Conservation (phyloP, 495 filamentous ascomycete species). For the Haplographium delicatum region DNA sequence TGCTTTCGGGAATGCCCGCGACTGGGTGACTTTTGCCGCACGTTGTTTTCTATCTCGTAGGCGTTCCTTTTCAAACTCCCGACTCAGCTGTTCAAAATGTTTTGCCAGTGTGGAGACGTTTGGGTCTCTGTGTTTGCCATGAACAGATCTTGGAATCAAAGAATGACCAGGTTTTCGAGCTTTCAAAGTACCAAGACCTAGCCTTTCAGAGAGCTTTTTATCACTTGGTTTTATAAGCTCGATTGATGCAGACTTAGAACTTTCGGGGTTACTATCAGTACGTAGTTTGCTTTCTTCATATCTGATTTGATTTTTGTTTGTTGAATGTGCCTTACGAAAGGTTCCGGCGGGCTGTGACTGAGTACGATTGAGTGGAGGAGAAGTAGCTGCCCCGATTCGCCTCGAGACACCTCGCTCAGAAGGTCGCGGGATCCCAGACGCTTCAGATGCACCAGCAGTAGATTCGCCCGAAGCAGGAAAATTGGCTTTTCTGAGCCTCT, state of each 20-base stretch:
- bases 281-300: constrained; percentile 7
- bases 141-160: constrained; percentile 83
- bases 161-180: constrained; percentile 60
- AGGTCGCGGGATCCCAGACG: constrained; percentile 48
- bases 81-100: constrained; percentile 93
- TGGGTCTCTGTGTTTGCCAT: constrained; percentile 55
- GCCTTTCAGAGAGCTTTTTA: constrained; percentile 65
- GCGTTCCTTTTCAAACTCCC: constrained; percentile 94
- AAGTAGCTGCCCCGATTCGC: constrained; percentile 39
- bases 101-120: constrained; percentile 85
- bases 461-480: neutral
- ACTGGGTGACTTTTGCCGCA: constrained; percentile 72
- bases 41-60: constrained; percentile 77
- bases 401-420: constrained; percentile 39
- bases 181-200: constrained; percentile 58
- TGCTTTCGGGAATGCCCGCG: constrained; percentile 79
- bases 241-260: constrained; percentile 11
- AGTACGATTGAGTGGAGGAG: constrained; percentile 63
- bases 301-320: constrained; percentile 4
- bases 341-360: constrained; percentile 59
- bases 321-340: constrained; percentile 15
- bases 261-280: constrained; percentile 8
- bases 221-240: constrained; percentile 45
- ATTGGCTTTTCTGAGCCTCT: constrained; percentile 35
- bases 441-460: constrained; percentile 7